These are phyloP conservation scores for Diddensiella caesifluorescens DNA, from an alignment of 805 yeast genomes.

Conservation along the genomic window DNA sequence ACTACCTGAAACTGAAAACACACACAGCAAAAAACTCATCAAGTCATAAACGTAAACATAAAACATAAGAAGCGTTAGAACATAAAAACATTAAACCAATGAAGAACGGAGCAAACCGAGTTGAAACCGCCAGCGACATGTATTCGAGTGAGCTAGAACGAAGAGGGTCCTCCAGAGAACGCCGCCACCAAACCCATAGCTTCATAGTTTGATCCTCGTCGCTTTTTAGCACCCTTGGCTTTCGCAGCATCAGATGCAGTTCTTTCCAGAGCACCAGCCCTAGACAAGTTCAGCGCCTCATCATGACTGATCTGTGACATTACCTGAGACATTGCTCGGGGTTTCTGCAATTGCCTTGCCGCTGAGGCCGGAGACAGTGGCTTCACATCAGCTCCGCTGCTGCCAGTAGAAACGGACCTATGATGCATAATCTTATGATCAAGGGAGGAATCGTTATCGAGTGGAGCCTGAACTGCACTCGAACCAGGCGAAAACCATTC, in stretches of 20 bases:
- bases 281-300: conserved; percentile 34
- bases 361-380: conserved; percentile 4
- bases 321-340: conserved; percentile 26
- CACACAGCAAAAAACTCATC: too few relatives aligned
- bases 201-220: conserved; percentile 23
- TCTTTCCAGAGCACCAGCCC: conserved; percentile 24
- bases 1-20: too few relatives aligned
- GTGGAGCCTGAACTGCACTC: not conserved
- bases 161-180: conserved; percentile 34
- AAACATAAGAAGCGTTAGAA: too few relatives aligned
- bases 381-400: not conserved
- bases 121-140: too few relatives aligned
- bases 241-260: conserved; percentile 1
- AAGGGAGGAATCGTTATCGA: not conserved
- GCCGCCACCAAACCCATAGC: conserved; percentile 35
- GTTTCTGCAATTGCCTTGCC: conserved; percentile 3
- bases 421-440: not conserved
- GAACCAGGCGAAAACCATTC: not conserved
- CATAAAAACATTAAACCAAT: too few relatives aligned
- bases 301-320: conserved; percentile 27
- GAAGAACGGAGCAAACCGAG: too few relatives aligned
- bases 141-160: too few relatives aligned
- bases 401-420: conserved; percentile 1
- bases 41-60: too few relatives aligned
- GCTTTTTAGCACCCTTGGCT: conserved; percentile 4